A percentile compares a stretch with the other conserved stretches of the same genome.
These are phyloP conservation scores for Trichoderma simmonsii DNA, from an alignment of 2,329 filamentous ascomycete species.

Conservation along the genomic window DNA sequence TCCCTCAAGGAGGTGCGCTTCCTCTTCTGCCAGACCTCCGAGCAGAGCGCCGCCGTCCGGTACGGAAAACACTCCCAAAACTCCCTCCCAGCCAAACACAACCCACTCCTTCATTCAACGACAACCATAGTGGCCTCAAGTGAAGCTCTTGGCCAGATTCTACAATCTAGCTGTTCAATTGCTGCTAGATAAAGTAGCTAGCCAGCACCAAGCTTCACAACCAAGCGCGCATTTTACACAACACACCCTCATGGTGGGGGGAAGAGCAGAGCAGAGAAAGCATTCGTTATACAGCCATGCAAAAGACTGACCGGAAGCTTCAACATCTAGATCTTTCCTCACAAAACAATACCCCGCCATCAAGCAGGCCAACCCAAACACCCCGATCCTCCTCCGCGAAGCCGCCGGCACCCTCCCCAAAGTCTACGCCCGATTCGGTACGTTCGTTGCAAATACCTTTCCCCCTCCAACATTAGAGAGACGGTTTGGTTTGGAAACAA, in stretches of 20 bases:
- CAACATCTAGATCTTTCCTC: conserved; percentile 76
- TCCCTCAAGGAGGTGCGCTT: conserved; percentile 94
- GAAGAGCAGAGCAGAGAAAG: neutral
- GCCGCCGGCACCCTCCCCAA: conserved; percentile 78
- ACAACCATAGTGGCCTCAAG: neutral
- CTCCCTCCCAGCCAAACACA: neutral
- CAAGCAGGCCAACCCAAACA: conserved; percentile 98
- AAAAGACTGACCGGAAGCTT: conserved; percentile 20
- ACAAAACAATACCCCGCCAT: conserved; percentile 91
- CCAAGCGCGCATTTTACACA: neutral
- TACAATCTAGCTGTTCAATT: neutral
- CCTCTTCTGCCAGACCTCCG: conserved; percentile 91
- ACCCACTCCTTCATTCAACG: neutral
- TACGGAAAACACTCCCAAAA: conserved; percentile 40
- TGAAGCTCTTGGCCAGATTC: neutral
- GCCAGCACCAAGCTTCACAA: neutral
- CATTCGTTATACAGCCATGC: neutral
- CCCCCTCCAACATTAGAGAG: neutral
- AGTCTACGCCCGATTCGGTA: conserved; percentile 92
- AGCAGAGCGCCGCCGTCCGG: conserved; percentile 86
- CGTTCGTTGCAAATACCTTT: conserved; percentile 13
- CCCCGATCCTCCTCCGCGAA: conserved; percentile 92
- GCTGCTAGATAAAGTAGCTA: neutral
- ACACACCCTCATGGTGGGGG: neutral
- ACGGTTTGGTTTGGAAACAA: neutral